These are phyloP conservation scores for Grigorovia jiainica DNA, from an alignment of 805 yeast species.

Conservation along the genomic window DNA sequence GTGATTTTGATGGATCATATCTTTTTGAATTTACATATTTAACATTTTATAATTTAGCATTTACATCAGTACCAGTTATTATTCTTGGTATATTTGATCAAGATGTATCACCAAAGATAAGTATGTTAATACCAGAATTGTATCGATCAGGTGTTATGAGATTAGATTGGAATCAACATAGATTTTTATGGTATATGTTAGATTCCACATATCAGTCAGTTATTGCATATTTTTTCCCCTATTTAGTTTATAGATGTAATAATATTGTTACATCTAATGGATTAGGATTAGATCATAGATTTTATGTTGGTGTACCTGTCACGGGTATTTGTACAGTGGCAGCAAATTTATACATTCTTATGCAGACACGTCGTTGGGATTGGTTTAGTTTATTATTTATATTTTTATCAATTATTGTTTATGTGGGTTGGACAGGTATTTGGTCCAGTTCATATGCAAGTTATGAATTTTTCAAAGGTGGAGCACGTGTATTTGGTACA, in stretches of 20 bases:
- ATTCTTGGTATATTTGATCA: slow-evolving; percentile 73
- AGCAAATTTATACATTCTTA: slow-evolving; percentile 54
- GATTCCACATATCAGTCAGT: slow-evolving; percentile 77
- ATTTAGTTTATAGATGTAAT: slow-evolving; percentile 38
- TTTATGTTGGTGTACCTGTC: slow-evolving; percentile 60
- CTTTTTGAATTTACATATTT: slow-evolving; percentile 69
- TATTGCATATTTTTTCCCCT: slow-evolving; percentile 67
- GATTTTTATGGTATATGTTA: slow-evolving; percentile 63
- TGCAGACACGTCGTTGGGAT: slow-evolving; percentile 76
- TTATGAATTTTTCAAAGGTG: slow-evolving; percentile 60
- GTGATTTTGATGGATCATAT: slow-evolving; percentile 72
- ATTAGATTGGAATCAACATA: slow-evolving; percentile 59
- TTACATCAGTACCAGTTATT: slow-evolving; percentile 73
- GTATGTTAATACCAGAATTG: slow-evolving; percentile 63
- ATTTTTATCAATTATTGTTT: slow-evolving; percentile 46
- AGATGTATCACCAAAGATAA: slow-evolving; percentile 62
- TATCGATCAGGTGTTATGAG: slow-evolving; percentile 67
- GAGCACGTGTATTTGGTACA: slow-evolving; percentile 53
- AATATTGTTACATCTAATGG: slow-evolving; percentile 44
- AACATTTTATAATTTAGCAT: slow-evolving; percentile 76
- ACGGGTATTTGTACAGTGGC: slow-evolving; percentile 58
- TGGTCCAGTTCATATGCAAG: slow-evolving; percentile 54
- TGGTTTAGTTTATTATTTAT: slow-evolving; percentile 56
- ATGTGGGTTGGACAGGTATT: slow-evolving; percentile 73
- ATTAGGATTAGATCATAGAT: slow-evolving; percentile 58